Evolutionary conservation across 176 grass and related monocot species (phyloP), one percentile per base, ranked within the genome.

Genomic region (Ensete glaucum): DNA sequence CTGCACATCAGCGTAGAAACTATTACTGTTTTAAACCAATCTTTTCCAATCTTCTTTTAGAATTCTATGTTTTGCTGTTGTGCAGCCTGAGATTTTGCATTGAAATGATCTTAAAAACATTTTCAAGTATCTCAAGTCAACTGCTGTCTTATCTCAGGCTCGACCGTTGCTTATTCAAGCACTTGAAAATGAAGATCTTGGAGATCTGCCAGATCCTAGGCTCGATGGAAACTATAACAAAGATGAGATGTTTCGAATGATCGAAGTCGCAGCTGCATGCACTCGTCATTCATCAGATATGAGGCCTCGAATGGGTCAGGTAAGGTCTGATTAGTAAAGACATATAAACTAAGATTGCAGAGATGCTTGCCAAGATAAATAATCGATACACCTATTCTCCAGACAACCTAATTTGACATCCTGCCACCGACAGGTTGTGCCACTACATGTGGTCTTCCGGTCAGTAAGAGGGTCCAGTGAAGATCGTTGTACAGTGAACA

Each of bases 291-390:
- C 96, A 48, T 80, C 86, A 17, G 76, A 51, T 20, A 99, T 99
- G 88, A 89, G 96, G 78, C 96, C 96, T 21, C 88, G 85, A 73
- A 95, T 99, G 96, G 75, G 84, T 52, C 96, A 99, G 90, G 96
- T 99, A 94, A 82, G 9, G 67, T 73, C 77, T 21, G 59, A 73
- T 17, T 50, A 75, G 48, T 9, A 63, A 26, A 27, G 2, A 22
- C 71, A 73, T 26, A 25, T 73, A 23, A 22, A 1, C 10, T 13
- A 17, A 1, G 53, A 54, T 19, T 34, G 69, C 49, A 5, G 3
- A 13, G 12, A 67, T 48, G 16, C 1, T 43, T 14, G 27, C 34
- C 12, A 17, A 19, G 34, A 21, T 26, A 65, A 11, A 27, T 65
- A 10, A 26, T 26, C 5, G 9, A 23, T 29, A 26, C 1, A 27